Evolutionary conservation across 768 basidiomycete species (phyloP).

Genomic region (Termitomyces sp.): DNA sequence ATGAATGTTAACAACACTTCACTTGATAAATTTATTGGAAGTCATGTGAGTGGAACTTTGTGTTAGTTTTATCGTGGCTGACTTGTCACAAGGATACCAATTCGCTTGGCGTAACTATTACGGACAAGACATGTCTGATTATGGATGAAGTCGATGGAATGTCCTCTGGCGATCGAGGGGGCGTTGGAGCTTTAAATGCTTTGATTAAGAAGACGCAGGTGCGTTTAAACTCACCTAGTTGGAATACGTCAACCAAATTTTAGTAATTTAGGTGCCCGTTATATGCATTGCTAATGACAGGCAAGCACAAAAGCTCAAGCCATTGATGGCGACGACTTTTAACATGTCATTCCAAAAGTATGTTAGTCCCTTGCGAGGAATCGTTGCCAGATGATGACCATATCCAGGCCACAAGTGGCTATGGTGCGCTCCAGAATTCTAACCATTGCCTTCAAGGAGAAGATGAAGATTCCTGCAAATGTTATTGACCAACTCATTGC

Average conservation of each 20-base stretch:
- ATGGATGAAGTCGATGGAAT: constrained; percentile 99
- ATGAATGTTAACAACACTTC: constrained; percentile 90
- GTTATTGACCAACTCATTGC: constrained; percentile 89
- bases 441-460: constrained; percentile 91
- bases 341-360: constrained; percentile 76
- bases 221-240: neutral
- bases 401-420: constrained; percentile 64
- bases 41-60: constrained; percentile 31
- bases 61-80: neutral
- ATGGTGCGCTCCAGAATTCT: constrained; percentile 84
- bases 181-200: constrained; percentile 88
- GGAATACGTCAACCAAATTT: neutral
- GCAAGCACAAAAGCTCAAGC: constrained; percentile 86
- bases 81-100: constrained; percentile 44
- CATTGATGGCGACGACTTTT: constrained; percentile 67
- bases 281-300: constrained; percentile 97
- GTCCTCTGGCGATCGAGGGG: constrained; percentile 96
- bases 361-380: constrained; percentile 15
- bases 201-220: constrained; percentile 93
- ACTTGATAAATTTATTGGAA: constrained; percentile 80
- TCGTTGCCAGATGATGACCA: neutral
- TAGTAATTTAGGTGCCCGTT: constrained; percentile 70
- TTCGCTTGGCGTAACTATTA: constrained; percentile 67
- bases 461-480: constrained; percentile 86
- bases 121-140: constrained; percentile 80